Evolutionary conservation across 306 rosid species (phyloP).

Genomic region (Quillaja saponaria): DNA sequence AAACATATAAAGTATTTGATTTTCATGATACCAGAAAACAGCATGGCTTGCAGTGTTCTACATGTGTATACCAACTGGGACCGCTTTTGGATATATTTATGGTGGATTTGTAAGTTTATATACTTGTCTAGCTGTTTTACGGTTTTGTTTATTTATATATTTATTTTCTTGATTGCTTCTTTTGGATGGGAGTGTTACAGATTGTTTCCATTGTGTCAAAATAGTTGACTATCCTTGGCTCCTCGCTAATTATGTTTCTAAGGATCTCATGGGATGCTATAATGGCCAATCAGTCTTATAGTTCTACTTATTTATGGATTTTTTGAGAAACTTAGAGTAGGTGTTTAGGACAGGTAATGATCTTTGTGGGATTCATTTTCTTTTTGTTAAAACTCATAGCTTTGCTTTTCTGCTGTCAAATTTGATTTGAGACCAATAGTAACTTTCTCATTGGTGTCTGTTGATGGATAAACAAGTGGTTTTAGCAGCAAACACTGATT

Average conservation of each 20-base stretch:
- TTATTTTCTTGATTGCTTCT: slow-evolving; percentile 21
- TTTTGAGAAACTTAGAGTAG: no score
- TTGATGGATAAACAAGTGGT: no score
- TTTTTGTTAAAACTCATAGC: no score
- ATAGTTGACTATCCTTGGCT: slow-evolving; percentile 13
- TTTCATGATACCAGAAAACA: slow-evolving; percentile 70
- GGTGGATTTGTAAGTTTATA: slow-evolving; percentile 81
- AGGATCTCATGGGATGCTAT: slow-evolving; percentile 17
- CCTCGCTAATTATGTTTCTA: slow-evolving; percentile 2
- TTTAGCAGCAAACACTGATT: no score
- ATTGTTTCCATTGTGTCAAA: neutral
- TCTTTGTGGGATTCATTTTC: no score
- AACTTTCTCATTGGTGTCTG: no score
- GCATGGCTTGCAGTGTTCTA: slow-evolving; percentile 93
- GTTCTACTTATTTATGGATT: no score
- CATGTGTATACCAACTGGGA: slow-evolving; percentile 97
- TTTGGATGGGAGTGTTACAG: slow-evolving; percentile 21
- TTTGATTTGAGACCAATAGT: no score
- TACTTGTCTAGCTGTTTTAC: slow-evolving; percentile 14
- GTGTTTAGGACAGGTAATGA: no score
- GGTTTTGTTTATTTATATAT: no score
- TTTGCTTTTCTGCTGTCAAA: no score
- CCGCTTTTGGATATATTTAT: slow-evolving; percentile 87
- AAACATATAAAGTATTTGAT: slow-evolving; percentile 24
- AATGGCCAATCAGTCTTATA: neutral